Conservation (phyloP, 2,329 filamentous ascomycete genomes). For the Diaporthe sp. region DNA sequence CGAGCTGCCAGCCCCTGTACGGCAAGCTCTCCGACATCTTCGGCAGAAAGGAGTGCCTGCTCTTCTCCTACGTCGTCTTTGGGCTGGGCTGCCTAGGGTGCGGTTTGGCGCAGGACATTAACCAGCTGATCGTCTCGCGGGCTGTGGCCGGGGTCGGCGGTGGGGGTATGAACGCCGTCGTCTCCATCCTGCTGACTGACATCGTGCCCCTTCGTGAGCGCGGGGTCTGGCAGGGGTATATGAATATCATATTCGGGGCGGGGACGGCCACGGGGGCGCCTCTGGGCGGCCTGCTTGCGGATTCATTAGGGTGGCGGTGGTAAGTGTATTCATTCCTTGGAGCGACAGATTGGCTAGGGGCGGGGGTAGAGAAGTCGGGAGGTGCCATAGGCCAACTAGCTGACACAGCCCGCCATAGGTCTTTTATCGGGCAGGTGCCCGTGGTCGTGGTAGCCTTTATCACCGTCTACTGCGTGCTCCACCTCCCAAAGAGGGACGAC, state of each 20-base stretch:
- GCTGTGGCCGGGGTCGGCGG: constrained; percentile 71
- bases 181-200: constrained; percentile 79
- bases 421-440: constrained; percentile 80
- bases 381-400: neutral
- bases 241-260: constrained; percentile 79
- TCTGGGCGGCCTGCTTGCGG: constrained; percentile 78
- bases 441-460: constrained; percentile 76
- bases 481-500: constrained; percentile 71
- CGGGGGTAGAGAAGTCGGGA: too few relatives aligned
- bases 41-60: constrained; percentile 74
- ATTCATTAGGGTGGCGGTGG: constrained; percentile 83
- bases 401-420: constrained; percentile 58
- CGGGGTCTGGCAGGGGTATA: constrained; percentile 79
- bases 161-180: constrained; percentile 79
- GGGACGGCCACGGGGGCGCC: constrained; percentile 80
- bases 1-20: constrained; percentile 81
- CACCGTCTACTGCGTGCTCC: constrained; percentile 73
- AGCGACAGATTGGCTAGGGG: neutral
- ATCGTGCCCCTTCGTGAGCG: constrained; percentile 78
- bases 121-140: constrained; percentile 57
- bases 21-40: constrained; percentile 66
- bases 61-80: constrained; percentile 66
- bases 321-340: constrained; percentile 50
- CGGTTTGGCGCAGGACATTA: constrained; percentile 63
- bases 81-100: constrained; percentile 66